Conservation (phyloP, 345 rosid species). For the Aurinia saxatilis region DNA sequence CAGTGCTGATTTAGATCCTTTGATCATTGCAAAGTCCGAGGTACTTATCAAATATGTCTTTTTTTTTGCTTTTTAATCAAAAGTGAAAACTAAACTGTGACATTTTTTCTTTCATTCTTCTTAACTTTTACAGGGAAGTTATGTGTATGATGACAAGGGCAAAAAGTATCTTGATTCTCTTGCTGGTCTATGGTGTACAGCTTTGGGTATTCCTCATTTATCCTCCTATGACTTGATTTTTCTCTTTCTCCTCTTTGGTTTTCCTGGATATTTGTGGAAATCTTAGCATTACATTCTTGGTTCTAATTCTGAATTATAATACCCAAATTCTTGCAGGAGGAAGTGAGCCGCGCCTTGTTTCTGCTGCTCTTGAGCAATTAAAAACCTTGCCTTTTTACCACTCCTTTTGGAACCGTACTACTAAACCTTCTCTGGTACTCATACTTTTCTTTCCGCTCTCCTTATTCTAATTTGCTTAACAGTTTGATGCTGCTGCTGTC, state of each 20-base stretch:
- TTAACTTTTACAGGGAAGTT: slow-evolving; percentile 79
- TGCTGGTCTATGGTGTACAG: slow-evolving; percentile 96
- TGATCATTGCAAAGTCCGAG: slow-evolving; percentile 81
- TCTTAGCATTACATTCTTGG: background rate
- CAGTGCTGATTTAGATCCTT: slow-evolving; percentile 61
- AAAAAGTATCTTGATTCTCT: slow-evolving; percentile 94
- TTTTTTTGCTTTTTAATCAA: background rate
- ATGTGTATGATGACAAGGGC: slow-evolving; percentile 70
- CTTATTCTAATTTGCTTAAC: background rate
- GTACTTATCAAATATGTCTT: slow-evolving; percentile 23
- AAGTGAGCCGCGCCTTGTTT: slow-evolving; percentile 78
- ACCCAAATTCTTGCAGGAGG: slow-evolving; percentile 55
- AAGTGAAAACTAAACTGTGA: too few species aligned
- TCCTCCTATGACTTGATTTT: background rate
- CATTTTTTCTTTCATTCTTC: too few species aligned
- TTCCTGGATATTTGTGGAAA: background rate
- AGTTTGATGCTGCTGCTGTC: background rate
- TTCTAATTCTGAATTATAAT: background rate
- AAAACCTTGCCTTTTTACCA: slow-evolving; percentile 87
- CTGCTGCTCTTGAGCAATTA: slow-evolving; percentile 73
- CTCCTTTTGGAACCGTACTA: slow-evolving; percentile 96
- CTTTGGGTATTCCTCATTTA: slow-evolving; percentile 48
- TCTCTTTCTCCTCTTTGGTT: background rate
- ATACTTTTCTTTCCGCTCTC: background rate
- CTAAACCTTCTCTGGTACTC: slow-evolving; percentile 87